phyloP scores from a whole-genome alignment of 495 filamentous ascomycete genomes.

The Penicillium odoratum region DNA sequence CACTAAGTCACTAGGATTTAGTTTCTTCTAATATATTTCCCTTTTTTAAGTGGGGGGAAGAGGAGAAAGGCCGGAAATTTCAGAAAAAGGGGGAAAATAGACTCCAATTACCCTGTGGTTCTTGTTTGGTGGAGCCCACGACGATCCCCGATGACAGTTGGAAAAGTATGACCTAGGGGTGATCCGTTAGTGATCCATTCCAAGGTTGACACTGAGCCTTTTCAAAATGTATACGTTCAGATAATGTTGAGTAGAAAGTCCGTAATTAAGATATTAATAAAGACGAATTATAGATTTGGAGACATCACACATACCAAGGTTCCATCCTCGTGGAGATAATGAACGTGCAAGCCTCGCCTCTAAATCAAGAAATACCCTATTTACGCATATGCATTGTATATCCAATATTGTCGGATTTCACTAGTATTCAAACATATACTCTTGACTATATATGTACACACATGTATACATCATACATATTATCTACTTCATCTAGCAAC shows the following conservation, averaged over 20 bases:
- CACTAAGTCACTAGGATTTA: background rate
- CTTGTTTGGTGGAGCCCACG: slow-evolving; percentile 17
- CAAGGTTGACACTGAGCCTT: too few species aligned
- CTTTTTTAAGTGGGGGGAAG: slow-evolving; percentile 2
- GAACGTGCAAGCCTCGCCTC: background rate
- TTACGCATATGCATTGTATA: too few species aligned
- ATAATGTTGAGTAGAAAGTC: too few species aligned
- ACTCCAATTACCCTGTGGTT: slow-evolving; percentile 9
- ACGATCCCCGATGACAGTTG: slow-evolving; percentile 22
- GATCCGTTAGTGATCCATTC: background rate
- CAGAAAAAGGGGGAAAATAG: slow-evolving; percentile 10
- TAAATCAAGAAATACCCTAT: background rate
- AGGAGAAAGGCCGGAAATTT: slow-evolving; percentile 6
- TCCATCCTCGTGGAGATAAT: background rate
- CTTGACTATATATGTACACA: too few species aligned
- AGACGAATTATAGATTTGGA: too few species aligned
- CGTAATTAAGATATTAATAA: too few species aligned
- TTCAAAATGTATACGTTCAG: too few species aligned
- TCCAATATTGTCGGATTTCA: too few species aligned
- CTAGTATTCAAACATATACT: too few species aligned
- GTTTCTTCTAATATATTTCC: background rate
- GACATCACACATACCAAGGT: background rate
- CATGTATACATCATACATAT: too few species aligned
- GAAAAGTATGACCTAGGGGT: slow-evolving; percentile 10
- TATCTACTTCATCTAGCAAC: too few species aligned